A percentile compares a stretch with the other conserved stretches of the same genome.
These are phyloP conservation scores for Conticribra weissflogii DNA, from an alignment of 108 stramenopile genomes.

Conservation along the genomic window DNA sequence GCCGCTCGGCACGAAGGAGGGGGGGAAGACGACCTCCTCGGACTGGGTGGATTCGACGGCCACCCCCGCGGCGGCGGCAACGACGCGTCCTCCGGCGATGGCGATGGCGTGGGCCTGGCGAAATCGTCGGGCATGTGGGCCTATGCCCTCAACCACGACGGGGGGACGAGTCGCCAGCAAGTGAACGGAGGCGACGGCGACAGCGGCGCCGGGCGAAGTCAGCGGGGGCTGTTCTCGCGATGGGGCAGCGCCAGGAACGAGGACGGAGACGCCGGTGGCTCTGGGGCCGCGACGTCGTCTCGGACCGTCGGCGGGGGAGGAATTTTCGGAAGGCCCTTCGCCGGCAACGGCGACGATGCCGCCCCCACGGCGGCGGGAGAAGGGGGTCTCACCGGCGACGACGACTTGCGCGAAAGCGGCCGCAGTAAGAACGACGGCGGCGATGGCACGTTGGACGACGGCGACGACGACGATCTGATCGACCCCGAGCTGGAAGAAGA, in stretches of 20 bases:
- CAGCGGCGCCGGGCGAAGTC: background rate
- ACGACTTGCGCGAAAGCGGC: background rate
- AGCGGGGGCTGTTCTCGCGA: background rate
- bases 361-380: conserved; percentile 14
- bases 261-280: background rate
- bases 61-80: background rate
- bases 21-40: background rate
- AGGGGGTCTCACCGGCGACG: conserved; percentile 17
- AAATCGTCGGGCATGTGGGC: background rate
- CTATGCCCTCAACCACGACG: conserved; percentile 6
- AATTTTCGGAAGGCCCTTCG: background rate
- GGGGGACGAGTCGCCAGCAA: background rate
- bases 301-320: background rate
- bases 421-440: conserved; percentile 10
- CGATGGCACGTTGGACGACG: conserved; percentile 1
- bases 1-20: no score
- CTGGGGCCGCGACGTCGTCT: no score
- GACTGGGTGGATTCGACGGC: background rate
- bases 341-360: conserved; percentile 26
- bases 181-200: background rate
- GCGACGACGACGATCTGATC: background rate
- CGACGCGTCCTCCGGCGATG: background rate
- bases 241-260: background rate
- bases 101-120: background rate
- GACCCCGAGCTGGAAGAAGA: conserved; percentile 29